Evolutionary conservation across 257 asterid species (phyloP), one percentile per base, ranked within the genome.

Genomic region (Leptodermis oblonga): DNA sequence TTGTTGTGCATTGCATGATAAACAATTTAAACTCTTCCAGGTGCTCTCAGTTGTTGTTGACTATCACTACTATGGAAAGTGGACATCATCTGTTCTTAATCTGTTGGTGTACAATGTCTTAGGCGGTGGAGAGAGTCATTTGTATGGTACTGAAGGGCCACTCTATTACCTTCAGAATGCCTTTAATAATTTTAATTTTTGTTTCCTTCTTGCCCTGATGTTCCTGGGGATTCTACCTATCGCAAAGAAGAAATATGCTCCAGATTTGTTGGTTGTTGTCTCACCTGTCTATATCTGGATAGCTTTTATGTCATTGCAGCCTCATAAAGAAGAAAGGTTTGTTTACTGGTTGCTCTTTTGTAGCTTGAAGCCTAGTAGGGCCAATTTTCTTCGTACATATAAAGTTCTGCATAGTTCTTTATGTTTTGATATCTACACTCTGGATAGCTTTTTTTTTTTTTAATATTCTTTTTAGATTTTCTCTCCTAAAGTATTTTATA

Each of bases 261-360:
- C 94, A 20, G 98, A 91, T 53, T 80, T 94, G 80, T 74, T 94
- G 79, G 81, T 87, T 65, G 75, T 89, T 82, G 69, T 94, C 78
- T 89, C 97, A 42, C 97, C 97, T 75, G 63, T 94, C 72, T 94
- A 94, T 71, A 81, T 91, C 72, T 94, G 98, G 99, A 85, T 89
- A 54, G 90, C 88, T 79, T 91, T 94, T 78, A 94, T 94, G 99
- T 94, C 99, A 58, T 78, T 94, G 82, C 99, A 87, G 84, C 93
- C 97, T 20, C 99, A 91, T 91, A 91, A 94, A 80, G 98, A 94
- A 83, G 99, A 94, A 84, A 91, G 99, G 98, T 91, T 81, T 82
- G 75, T 37, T 67, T 62, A 48, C 8, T 53, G 41, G 20, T 18
- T 30, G 2, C 43, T 11, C 8, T 43, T 72, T 53, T 54, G 4